phyloP scores from a whole-genome alignment of 495 filamentous ascomycete genomes.

The Hyaloscypha bicolor region DNA sequence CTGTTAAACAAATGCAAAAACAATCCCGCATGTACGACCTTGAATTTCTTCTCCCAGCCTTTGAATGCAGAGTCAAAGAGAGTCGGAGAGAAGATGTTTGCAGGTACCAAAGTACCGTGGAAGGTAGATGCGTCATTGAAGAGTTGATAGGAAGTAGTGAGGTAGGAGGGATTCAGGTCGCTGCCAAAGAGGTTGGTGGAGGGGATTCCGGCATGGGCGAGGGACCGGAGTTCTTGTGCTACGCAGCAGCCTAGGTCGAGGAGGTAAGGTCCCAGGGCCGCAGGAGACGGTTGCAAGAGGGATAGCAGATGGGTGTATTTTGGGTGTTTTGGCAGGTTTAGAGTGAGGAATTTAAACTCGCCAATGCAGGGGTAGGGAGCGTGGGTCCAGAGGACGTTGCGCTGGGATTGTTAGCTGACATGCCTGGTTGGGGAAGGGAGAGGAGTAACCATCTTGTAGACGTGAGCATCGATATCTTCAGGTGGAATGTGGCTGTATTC shows the following conservation, averaged over 20 bases:
- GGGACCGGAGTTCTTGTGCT: constrained; percentile 49
- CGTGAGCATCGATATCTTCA: constrained; percentile 47
- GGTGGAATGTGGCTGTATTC: constrained; percentile 50
- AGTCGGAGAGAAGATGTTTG: constrained; percentile 50
- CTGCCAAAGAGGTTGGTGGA: constrained; percentile 42
- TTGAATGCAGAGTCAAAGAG: constrained; percentile 34
- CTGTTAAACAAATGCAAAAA: constrained; percentile 65
- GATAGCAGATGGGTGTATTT: constrained; percentile 1
- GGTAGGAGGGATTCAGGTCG: constrained; percentile 47
- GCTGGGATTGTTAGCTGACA: constrained; percentile 33
- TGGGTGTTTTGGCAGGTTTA: constrained; percentile 37
- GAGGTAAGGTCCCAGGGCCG: constrained; percentile 22
- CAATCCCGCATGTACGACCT: constrained; percentile 55
- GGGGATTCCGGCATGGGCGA: constrained; percentile 46
- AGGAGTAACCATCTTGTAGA: constrained; percentile 46
- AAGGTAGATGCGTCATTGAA: constrained; percentile 50
- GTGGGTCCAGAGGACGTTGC: constrained; percentile 48
- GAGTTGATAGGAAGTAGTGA: constrained; percentile 54
- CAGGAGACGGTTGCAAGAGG: neutral
- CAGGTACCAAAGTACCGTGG: constrained; percentile 46
- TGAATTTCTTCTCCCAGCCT: constrained; percentile 45
- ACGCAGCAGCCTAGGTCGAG: constrained; percentile 54
- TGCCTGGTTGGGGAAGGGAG: neutral
- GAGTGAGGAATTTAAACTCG: constrained; percentile 51
- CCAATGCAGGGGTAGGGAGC: constrained; percentile 57